Evolutionary conservation across 2,329 filamentous ascomycete genomes (phyloP), one percentile per base, ranked within the genome.

Genomic region (Botrytis deweyae): DNA sequence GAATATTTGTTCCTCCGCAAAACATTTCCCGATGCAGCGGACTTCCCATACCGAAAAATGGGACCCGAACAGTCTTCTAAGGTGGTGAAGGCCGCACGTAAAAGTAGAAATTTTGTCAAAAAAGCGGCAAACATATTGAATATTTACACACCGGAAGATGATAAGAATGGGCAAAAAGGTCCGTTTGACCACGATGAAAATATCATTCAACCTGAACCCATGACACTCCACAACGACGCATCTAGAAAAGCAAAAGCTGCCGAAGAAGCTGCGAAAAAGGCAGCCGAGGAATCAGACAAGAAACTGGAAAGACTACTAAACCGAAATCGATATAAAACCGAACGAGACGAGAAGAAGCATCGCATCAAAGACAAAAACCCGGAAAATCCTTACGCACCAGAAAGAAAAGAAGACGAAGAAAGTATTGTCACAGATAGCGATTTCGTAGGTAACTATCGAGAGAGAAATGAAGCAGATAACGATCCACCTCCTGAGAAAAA

Each of bases 371-470:
- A 42, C 46, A 22, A 55, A 18, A 58, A 55, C 29, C 25, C 46
- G 3, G 46, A 40, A 58, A 68, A 55, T 20, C 29, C 66, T 18
- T 68, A 29, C 33, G 66, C 52, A 9, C 66, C 46, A 1, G 66
- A 25, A n/a, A 29, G 46, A 12, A 68, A 29, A 68, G 66, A 58
- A 33, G 66, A 68, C 22, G 66, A 68, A 25, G 52, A 38, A 38
- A 68, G 66, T 29, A 55, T 68, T 25, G 46, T 68, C n/a, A 68
- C 66, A 0, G 66, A 68, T 58, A 49, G 33, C 16, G 66, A 68
- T 68, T 68, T 68, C 25, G 46, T 10, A 38, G 22, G 20, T 8
- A 68, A 68, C 5, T 58, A 68, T 63, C 25, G 38, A 16, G 61
- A 42, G 1, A 42, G 25, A 38, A 63, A 63, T 63, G 38, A 42